Base-by-base conservation (phyloP, 805 yeast species). In the Schizosaccharomyces lindneri region DNA sequence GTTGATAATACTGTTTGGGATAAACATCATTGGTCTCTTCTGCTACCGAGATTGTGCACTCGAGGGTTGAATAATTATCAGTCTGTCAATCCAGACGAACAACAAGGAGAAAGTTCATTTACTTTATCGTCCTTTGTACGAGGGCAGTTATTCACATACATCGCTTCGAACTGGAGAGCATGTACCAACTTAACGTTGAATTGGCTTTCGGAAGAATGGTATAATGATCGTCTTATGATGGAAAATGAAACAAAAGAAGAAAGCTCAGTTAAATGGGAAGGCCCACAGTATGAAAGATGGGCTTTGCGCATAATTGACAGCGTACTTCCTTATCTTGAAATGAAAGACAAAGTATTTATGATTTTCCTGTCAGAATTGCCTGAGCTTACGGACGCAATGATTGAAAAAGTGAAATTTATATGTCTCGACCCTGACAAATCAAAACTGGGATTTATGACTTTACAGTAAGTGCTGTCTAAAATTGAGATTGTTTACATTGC, bases 141-240 rank as follows among this genome's bases (percentile, higher is more conserved):
- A 66, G 80, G 78, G 27, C 79, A 87, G 27, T 73, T 93, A 11
- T 83, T 84, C 64, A 81, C 82, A 19, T 85, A 84, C 68, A 82
- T 87, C 62, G 75, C 86, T 67, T 82, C 78, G 11, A 86, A 85
- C 68, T 81, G 89, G 66, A 84, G 84, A 62, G 75, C 74, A 9
- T 75, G 90, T 43, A 76, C 89, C 13, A 94, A 86, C 63, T 72
- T 83, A 43, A 81, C 87, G 21, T 81, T 90, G 48, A 88, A 85
- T 64, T 93, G 99, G 99, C 73, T 93, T 62, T 89, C 85, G 67
- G 98, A 93, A 72, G 98, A 93, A 70, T 93, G 96, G 94, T 82
- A 80, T 72, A 75, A 80, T 60, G 85, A 83, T 67, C 73, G 68
- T 62, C 78, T 78, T 71, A 63, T 76, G 74, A 63, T 66, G 32